Evolutionary conservation across 495 filamentous ascomycete species (phyloP), one percentile per base, ranked within the genome.

Genomic region (Penicillium arizonense): DNA sequence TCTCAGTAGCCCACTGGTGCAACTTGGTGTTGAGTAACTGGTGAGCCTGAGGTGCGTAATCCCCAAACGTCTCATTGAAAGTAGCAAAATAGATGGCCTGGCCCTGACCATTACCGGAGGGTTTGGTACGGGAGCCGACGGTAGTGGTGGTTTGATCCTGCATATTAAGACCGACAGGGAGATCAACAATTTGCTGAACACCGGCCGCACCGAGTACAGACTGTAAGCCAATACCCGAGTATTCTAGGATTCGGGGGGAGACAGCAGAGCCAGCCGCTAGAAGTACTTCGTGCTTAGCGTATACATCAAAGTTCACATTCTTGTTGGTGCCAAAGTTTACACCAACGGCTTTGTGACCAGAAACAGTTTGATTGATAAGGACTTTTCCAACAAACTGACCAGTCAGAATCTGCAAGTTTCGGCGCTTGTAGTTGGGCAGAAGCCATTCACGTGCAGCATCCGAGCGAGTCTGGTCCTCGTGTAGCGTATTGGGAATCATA

Each of bases 181-280:
- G 62, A 3, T 81, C 81, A 2, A 78, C 77, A 3, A 78, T 53
- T 57, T 82, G 75, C 2, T 78, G 62, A 11, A 82, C 35, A 47
- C 80, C 70, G 5, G 74, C 73, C 1, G 68, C 66, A 47, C 76
- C 70, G 12, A 81, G 56, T 2, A 71, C 59, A 3, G 47, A 47
- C 44, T 58, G 60, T 44, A 38, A 54, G 14, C 73, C 75, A 45
- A 78, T 69, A 14, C 75, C 75, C 28, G 73, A 71, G 32, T 76
- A 53, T 35, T 77, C 69, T 2, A 78, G 53, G 38, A 84, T 73
- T 47, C 77, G 74, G 1, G 81, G 81, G 0, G 78, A 75, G 65
- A 81, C 76, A 51, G 78, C 71, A 18, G 78, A 70, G 26, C 82
- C 82, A 13, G 79, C 79, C 1, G 80, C 70, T 28, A 84, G 49